phyloP scores from a whole-genome alignment of 176 grass and related monocot genomes.

The Raddia guianensis region DNA sequence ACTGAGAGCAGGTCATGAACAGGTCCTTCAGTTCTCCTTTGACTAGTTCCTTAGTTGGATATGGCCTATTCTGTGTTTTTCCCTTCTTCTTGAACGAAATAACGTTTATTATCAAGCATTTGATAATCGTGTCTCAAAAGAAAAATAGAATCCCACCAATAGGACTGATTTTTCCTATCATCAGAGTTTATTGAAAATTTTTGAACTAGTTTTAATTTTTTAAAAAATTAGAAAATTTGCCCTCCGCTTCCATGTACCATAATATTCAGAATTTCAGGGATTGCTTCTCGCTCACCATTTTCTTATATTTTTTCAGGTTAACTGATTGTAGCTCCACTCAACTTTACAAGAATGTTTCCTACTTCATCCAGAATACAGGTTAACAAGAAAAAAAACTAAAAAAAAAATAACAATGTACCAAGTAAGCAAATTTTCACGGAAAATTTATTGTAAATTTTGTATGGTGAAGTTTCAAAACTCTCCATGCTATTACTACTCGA shows the following conservation, averaged over 20 bases:
- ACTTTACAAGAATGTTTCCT: background rate
- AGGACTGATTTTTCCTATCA: no score
- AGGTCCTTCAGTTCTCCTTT: conserved; percentile 40
- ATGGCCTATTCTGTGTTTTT: background rate
- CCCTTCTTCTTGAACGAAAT: no score
- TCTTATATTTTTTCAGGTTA: background rate
- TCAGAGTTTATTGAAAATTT: no score
- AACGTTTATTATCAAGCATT: no score
- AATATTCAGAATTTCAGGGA: background rate
- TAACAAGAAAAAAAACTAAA: background rate
- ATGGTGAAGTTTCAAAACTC: background rate
- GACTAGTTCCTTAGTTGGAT: background rate
- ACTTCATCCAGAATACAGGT: background rate
- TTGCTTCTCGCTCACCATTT: background rate
- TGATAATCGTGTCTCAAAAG: no score
- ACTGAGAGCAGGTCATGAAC: conserved; percentile 14
- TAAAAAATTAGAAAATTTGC: no score
- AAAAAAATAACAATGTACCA: background rate
- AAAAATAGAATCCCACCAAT: no score
- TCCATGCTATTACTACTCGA: background rate
- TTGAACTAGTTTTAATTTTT: no score
- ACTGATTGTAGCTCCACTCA: background rate
- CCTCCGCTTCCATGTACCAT: background rate
- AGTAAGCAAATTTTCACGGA: background rate
- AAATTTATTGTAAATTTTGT: background rate